Percentiles rank a stretch among this genome's conserved stretches.
Conservation (phyloP, 2,329 filamentous ascomycete species). For the Ascochyta pisi region DNA sequence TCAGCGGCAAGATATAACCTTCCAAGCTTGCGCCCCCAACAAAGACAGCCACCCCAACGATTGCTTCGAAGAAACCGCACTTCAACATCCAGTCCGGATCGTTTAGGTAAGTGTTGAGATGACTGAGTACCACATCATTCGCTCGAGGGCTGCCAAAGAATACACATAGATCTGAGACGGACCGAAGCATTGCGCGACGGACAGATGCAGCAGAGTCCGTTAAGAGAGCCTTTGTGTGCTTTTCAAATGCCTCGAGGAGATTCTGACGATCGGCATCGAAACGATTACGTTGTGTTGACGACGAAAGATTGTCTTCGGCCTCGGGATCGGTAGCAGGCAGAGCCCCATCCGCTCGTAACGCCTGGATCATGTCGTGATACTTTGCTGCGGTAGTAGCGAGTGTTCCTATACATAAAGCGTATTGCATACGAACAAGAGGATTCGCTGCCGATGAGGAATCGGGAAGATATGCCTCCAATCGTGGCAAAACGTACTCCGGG, state of each 20-base stretch:
- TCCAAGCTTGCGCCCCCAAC: slow-evolving; percentile 88
- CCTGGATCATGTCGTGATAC: slow-evolving; percentile 90
- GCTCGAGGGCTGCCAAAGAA: slow-evolving; percentile 93
- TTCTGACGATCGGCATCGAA: slow-evolving; percentile 89
- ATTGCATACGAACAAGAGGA: slow-evolving; percentile 82
- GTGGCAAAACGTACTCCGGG: slow-evolving; percentile 69
- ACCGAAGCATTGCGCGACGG: slow-evolving; percentile 86
- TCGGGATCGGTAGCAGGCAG: slow-evolving; percentile 79
- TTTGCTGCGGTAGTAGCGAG: slow-evolving; percentile 83
- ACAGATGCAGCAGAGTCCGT: slow-evolving; percentile 88
- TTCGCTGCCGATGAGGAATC: slow-evolving; percentile 57
- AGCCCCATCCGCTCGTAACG: slow-evolving; percentile 81
- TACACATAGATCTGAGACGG: slow-evolving; percentile 88
- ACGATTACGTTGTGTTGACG: slow-evolving; percentile 75
- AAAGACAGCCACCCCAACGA: slow-evolving; percentile 90
- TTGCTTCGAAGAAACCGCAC: slow-evolving; percentile 94
- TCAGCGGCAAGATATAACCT: slow-evolving; percentile 92
- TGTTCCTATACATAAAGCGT: slow-evolving; percentile 89
- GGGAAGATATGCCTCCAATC: slow-evolving; percentile 64
- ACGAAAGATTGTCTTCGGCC: slow-evolving; percentile 75
- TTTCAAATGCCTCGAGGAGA: slow-evolving; percentile 82
- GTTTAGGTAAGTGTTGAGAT: slow-evolving; percentile 96
- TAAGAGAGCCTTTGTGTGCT: slow-evolving; percentile 86
- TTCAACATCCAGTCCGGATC: slow-evolving; percentile 96
- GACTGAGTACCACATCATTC: slow-evolving; percentile 94